Evolutionary conservation across 2,329 filamentous ascomycete genomes (phyloP), one percentile per base, ranked within the genome.

Genomic region (Cladobotryum mycophilum): DNA sequence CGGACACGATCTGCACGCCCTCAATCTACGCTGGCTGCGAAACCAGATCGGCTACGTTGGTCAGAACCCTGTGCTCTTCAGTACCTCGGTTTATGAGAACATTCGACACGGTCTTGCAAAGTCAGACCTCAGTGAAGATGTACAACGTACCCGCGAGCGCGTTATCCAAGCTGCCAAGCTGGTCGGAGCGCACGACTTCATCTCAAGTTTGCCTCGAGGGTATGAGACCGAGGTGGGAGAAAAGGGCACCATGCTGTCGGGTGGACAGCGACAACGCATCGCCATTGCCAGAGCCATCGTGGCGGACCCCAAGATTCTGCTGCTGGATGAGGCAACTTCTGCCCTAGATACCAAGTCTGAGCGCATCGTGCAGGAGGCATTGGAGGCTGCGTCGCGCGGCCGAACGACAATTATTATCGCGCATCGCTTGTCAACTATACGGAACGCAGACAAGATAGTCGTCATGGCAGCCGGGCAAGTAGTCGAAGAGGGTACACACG

Each of bases 151-250:
- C 11, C 41, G 41, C 79, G 4, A 73, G 70, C 0, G 78, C 75
- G 81, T 97, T 37, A 77, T 87, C 44, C 80, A 88, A 42, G 92
- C 93, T 13, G 89, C 92, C 8, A 87, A 82, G 67, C 93, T 87
- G 76, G 88, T 92, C 13, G 96, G 96, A 60, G 92, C 92, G 1
- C 91, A 96, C 64, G 90, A 95, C 56, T 97, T 97, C 65, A 85
- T 99, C 58, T 80, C 75, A 4, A 70, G 77, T 9, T 78, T 97
- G 1, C 91, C 92, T 0, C 86, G 96, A 58, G 87, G 88, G 1
- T 97, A 97, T 61, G 81, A 96, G 57, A 97, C 93, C 0, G 84
- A 95, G 57, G 92, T 97, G n/a, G 93, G 93, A 51, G 89, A 96
- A 68, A 85, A 91, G 55, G 93, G 92, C 12, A 95, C 96, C 65